phyloP scores from a whole-genome alignment of 148 eudicot species.

The Diospyros lotus region DNA sequence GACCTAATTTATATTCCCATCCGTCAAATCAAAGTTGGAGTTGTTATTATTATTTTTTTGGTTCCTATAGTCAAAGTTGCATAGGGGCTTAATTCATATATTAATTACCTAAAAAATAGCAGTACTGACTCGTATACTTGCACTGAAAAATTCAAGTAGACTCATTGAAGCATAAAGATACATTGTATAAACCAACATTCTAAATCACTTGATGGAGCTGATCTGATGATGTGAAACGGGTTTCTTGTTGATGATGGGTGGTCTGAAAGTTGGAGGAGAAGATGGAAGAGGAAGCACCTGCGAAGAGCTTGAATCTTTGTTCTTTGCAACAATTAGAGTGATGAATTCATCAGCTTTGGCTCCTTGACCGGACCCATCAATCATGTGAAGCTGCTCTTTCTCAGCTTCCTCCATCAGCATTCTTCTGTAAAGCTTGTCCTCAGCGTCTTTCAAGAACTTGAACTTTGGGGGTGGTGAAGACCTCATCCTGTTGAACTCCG shows the following conservation, averaged over 20 bases:
- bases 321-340: slow-evolving; percentile 39
- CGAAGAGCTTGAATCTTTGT: slow-evolving; percentile 29
- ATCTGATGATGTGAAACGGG: slow-evolving; percentile 10
- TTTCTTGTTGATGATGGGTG: slow-evolving; percentile 13
- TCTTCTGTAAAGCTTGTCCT: slow-evolving; percentile 51
- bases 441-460: slow-evolving; percentile 75
- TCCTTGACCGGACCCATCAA: not conserved
- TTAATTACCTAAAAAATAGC: not conserved
- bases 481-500: slow-evolving; percentile 52
- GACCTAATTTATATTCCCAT: no score
- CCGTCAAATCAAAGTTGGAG: no score
- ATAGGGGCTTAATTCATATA: slow-evolving; percentile 1
- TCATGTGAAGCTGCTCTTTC: not conserved
- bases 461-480: slow-evolving; percentile 73
- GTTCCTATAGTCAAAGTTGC: not conserved
- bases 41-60: no score
- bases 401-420: slow-evolving; percentile 21
- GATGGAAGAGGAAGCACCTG: slow-evolving; percentile 35
- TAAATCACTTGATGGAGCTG: slow-evolving; percentile 12
- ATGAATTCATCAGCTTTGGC: slow-evolving; percentile 31
- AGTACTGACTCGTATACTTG: not conserved
- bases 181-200: not conserved
- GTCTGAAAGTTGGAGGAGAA: slow-evolving; percentile 26
- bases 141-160: not conserved
- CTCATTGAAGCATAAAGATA: not conserved